Percentiles rank a stretch among this genome's conserved stretches.
Evolutionary conservation across 495 filamentous ascomycete genomes (phyloP).

Genomic region (Penicillium malachiteum): DNA sequence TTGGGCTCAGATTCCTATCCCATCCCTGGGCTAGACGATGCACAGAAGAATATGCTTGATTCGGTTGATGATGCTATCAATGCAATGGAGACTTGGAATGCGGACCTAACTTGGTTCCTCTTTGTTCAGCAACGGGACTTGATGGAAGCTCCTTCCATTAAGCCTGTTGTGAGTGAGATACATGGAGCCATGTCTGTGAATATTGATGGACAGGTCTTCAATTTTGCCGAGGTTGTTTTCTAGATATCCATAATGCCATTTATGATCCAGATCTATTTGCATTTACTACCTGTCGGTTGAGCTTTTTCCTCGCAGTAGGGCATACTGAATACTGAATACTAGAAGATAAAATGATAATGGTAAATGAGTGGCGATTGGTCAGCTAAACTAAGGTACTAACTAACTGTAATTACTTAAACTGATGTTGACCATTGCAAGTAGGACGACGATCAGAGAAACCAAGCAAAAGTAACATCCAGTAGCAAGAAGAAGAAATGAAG

Average conservation of each 20-base stretch:
- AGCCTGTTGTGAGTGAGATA: not conserved
- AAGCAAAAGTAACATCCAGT: slow-evolving; percentile 5
- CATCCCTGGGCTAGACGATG: not conserved
- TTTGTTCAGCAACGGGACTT: slow-evolving; percentile 25
- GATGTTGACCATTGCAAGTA: not conserved
- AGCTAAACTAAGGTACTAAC: slow-evolving; percentile 18
- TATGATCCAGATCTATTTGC: too few relatives aligned
- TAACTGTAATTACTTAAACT: not conserved
- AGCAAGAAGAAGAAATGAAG: slow-evolving; percentile 4
- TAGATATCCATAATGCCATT: slow-evolving; percentile 9
- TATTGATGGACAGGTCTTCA: slow-evolving; percentile 19
- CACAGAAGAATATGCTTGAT: slow-evolving; percentile 15
- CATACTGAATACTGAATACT: not conserved
- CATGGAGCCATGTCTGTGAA: slow-evolving; percentile 11
- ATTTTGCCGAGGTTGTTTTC: slow-evolving; percentile 34
- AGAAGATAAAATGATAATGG: not conserved
- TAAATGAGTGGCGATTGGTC: slow-evolving; percentile 29
- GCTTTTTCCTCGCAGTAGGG: not conserved
- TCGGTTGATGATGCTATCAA: slow-evolving; percentile 33
- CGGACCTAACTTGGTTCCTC: slow-evolving; percentile 48
- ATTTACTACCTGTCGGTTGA: too few relatives aligned
- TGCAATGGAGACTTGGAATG: slow-evolving; percentile 47
- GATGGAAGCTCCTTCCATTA: not conserved
- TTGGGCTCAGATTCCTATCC: not conserved
- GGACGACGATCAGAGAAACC: not conserved